Evolutionary conservation across 1,284 basidiomycete genomes (phyloP).

Genomic region (Sporisorium exsertum): DNA sequence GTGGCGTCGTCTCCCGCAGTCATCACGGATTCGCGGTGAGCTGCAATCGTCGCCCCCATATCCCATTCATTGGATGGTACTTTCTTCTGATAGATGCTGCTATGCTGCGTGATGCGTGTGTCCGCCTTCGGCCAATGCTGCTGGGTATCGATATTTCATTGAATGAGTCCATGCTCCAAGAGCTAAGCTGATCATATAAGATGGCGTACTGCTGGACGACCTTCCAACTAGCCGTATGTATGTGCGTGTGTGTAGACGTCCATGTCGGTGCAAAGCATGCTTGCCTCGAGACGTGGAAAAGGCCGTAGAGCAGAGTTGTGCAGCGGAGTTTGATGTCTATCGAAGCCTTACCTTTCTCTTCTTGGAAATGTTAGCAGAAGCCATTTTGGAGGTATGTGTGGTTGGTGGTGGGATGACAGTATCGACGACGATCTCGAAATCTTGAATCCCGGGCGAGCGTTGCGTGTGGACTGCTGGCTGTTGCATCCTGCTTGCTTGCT

Average conservation of each 20-base stretch:
- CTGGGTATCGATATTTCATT: background rate
- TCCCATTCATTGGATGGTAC: background rate
- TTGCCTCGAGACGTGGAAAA: background rate
- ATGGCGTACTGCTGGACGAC: no score
- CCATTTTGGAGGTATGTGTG: constrained; percentile 57
- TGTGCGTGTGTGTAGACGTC: background rate
- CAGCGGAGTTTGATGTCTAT: background rate
- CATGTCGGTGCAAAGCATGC: background rate
- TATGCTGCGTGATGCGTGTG: background rate
- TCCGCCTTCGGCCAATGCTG: background rate
- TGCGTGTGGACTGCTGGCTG: background rate
- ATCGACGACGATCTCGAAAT: constrained; percentile 23
- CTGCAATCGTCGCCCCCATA: background rate
- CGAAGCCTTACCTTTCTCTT: constrained; percentile 65
- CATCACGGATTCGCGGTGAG: no score
- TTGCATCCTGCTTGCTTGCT: constrained; percentile 1
- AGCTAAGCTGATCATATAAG: no score
- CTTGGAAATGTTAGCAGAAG: constrained; percentile 67
- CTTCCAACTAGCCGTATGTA: background rate
- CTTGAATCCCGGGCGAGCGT: constrained; percentile 22
- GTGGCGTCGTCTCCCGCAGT: no score
- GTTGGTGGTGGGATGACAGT: constrained; percentile 39
- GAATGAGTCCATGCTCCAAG: no score
- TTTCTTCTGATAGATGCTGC: background rate
- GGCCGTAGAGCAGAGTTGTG: constrained; percentile 2